These are phyloP conservation scores for Syzygium grande DNA, from an alignment of 345 rosid genomes.

Conservation along the genomic window DNA sequence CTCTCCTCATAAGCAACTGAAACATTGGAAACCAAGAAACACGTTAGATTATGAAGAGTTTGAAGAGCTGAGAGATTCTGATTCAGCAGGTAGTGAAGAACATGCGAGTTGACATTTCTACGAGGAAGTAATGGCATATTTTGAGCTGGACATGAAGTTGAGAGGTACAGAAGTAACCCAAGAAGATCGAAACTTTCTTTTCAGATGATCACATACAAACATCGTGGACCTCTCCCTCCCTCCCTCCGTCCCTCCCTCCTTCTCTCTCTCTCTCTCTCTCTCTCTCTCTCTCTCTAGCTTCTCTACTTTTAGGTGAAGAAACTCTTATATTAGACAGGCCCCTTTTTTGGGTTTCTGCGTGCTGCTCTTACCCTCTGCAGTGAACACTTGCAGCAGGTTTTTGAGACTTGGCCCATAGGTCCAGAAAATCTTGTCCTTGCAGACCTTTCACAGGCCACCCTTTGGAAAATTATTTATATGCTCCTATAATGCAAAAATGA, in stretches of 20 bases:
- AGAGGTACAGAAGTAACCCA: neutral
- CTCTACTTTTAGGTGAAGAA: constrained; percentile 64
- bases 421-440: constrained; percentile 55
- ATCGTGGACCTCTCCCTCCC: neutral
- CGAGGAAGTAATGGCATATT: neutral
- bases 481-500: neutral
- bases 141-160: neutral
- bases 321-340: constrained; percentile 20
- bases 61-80: neutral
- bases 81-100: neutral
- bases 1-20: neutral
- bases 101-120: neutral
- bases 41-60: neutral
- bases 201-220: neutral
- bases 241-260: too few species aligned
- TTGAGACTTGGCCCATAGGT: constrained; percentile 14
- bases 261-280: neutral
- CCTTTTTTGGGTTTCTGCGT: neutral
- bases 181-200: neutral
- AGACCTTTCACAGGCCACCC: neutral
- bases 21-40: neutral
- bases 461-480: neutral
- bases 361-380: constrained; percentile 10
- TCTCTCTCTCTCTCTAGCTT: constrained; percentile 22
- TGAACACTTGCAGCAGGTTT: neutral